Conservation (phyloP, 768 basidiomycete genomes). For the Termitomyces sp. region DNA sequence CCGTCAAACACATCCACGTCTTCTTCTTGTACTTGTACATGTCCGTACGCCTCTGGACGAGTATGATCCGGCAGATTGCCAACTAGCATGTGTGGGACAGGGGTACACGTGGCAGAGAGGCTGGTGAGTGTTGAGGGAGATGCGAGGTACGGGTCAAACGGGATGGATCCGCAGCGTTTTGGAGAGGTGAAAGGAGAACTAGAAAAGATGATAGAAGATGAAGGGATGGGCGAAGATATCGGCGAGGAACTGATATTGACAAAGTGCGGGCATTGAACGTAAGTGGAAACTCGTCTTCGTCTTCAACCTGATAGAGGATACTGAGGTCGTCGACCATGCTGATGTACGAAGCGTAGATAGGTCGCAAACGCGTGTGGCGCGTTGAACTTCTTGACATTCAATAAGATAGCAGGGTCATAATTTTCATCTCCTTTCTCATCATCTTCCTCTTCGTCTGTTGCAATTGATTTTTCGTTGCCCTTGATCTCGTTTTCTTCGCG, state of each 20-base stretch:
- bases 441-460: constrained; percentile 11
- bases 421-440: constrained; percentile 20
- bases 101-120: constrained; percentile 10
- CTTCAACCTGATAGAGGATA: constrained; percentile 12
- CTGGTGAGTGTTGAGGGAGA: constrained; percentile 11
- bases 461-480: constrained; percentile 7
- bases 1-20: constrained; percentile 24
- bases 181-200: constrained; percentile 7
- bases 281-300: not conserved
- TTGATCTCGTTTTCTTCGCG: constrained; percentile 17
- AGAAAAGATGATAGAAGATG: constrained; percentile 4
- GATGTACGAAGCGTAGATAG: constrained; percentile 15
- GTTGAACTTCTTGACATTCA: constrained; percentile 12
- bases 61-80: constrained; percentile 28
- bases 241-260: constrained; percentile 8
- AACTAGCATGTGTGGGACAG: constrained; percentile 30
- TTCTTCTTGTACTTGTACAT: constrained; percentile 29
- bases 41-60: constrained; percentile 26
- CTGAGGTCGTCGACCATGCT: constrained; percentile 11
- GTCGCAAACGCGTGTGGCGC: constrained; percentile 14
- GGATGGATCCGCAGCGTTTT: not conserved
- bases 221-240: constrained; percentile 6
- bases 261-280: constrained; percentile 8
- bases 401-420: constrained; percentile 13
- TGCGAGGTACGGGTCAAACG: constrained; percentile 11